Evolutionary conservation across 2,329 filamentous ascomycete species (phyloP).

Genomic region (Hypoxylon sp.): DNA sequence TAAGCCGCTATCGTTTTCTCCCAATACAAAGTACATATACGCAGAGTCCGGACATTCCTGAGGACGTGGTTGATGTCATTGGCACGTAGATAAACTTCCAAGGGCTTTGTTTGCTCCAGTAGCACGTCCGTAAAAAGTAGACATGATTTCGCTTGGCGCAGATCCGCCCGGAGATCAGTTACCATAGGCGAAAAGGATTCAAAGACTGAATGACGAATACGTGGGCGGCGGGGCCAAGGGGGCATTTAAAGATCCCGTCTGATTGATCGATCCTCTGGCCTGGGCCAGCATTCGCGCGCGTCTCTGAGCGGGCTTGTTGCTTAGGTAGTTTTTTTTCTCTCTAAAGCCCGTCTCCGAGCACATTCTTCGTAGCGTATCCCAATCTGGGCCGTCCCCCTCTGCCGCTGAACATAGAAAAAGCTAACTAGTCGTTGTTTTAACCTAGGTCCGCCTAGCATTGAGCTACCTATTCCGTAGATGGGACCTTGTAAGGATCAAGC

Average conservation of each 20-base stretch:
- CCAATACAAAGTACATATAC: neutral
- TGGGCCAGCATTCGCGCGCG: conserved; percentile 15
- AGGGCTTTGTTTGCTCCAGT: conserved; percentile 25
- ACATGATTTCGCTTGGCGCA: conserved; percentile 41
- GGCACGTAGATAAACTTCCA: conserved; percentile 16
- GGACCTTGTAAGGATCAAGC: conserved; percentile 3
- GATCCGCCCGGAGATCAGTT: conserved; percentile 33
- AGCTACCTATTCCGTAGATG: neutral
- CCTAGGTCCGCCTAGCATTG: conserved; percentile 5
- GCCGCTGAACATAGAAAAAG: neutral
- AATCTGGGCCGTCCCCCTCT: conserved; percentile 10
- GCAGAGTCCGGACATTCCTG: conserved; percentile 10
- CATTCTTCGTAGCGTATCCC: conserved; percentile 15
- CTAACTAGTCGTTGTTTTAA: conserved; percentile 4
- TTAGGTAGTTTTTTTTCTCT: neutral
- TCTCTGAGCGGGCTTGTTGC: conserved; percentile 16
- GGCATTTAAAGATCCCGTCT: conserved; percentile 17
- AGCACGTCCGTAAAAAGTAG: conserved; percentile 17
- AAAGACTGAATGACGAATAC: conserved; percentile 36
- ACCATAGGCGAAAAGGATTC: conserved; percentile 28
- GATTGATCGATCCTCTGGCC: conserved; percentile 26
- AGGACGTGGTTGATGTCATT: conserved; percentile 30
- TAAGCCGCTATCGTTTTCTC: conserved; percentile 6
- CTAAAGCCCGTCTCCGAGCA: conserved; percentile 7
- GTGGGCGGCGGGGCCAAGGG: conserved; percentile 10